Evolutionary conservation across 805 yeast genomes (phyloP).

Genomic region (Lipomyces orientalis): DNA sequence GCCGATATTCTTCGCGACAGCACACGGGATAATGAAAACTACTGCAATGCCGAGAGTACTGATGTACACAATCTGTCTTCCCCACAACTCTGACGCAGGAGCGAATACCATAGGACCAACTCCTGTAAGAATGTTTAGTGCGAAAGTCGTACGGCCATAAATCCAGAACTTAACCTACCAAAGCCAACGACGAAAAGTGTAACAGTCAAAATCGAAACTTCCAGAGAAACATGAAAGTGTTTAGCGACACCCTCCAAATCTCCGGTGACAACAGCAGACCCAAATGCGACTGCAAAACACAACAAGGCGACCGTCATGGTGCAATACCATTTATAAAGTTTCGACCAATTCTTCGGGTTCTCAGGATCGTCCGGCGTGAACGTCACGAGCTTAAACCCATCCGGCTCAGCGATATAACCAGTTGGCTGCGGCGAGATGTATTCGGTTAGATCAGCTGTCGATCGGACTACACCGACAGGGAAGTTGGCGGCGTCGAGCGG

Average conservation of each 20-base stretch:
- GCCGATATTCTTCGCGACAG: slow-evolving; percentile 60
- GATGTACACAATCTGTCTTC: slow-evolving; percentile 60
- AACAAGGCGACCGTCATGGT: slow-evolving; percentile 60
- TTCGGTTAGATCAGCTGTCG: slow-evolving; percentile 39
- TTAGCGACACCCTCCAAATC: slow-evolving; percentile 58
- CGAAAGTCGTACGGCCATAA: not conserved
- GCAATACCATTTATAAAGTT: slow-evolving; percentile 60
- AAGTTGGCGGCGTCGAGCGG: slow-evolving; percentile 40
- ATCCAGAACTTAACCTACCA: slow-evolving; percentile 46
- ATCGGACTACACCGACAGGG: slow-evolving; percentile 36
- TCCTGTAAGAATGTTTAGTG: slow-evolving; percentile 8
- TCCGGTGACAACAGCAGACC: slow-evolving; percentile 72
- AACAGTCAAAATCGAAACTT: slow-evolving; percentile 64
- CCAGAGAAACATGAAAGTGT: slow-evolving; percentile 59
- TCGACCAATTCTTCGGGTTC: slow-evolving; percentile 49
- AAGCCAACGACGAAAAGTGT: slow-evolving; percentile 65
- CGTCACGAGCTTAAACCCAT: slow-evolving; percentile 39
- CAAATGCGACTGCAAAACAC: slow-evolving; percentile 67
- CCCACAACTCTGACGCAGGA: slow-evolving; percentile 64
- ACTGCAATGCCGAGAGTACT: slow-evolving; percentile 54
- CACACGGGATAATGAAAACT: slow-evolving; percentile 60
- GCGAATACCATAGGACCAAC: slow-evolving; percentile 66
- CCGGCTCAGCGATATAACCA: slow-evolving; percentile 32
- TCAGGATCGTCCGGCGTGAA: slow-evolving; percentile 41
- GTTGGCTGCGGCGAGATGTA: slow-evolving; percentile 28